phyloP scores from a whole-genome alignment of 31 red algal species.

The Asparagopsis taxiformis region DNA sequence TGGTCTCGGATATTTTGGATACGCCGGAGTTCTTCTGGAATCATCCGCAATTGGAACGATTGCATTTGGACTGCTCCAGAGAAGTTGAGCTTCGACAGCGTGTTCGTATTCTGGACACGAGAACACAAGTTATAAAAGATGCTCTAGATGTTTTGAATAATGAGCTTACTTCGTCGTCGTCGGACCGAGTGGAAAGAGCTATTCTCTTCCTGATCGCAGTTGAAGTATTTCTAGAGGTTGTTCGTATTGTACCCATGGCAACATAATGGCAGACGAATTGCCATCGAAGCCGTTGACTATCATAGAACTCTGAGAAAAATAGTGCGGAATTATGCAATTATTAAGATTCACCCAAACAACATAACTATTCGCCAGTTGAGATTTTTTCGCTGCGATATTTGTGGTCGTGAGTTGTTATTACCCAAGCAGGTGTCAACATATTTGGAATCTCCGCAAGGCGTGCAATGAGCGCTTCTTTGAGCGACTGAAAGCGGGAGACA shows the following conservation, averaged over 20 bases:
- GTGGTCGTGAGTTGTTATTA: too few species aligned
- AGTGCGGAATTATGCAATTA: too few species aligned
- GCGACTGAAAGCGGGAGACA: too few species aligned
- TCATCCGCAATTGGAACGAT: slow-evolving; percentile 67
- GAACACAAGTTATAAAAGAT: slow-evolving; percentile 88
- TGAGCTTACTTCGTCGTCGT: slow-evolving; percentile 73
- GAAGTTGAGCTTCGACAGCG: slow-evolving; percentile 83
- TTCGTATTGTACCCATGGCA: slow-evolving; percentile 11
- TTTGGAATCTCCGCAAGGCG: too few species aligned
- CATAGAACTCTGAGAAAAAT: neutral
- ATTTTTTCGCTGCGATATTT: too few species aligned
- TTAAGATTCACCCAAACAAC: too few species aligned
- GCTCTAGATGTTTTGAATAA: slow-evolving; percentile 89
- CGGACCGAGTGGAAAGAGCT: slow-evolving; percentile 81
- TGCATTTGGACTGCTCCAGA: slow-evolving; percentile 66
- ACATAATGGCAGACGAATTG: neutral
- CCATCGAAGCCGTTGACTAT: neutral
- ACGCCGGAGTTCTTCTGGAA: slow-evolving; percentile 96
- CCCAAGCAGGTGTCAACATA: too few species aligned
- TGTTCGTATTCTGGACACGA: slow-evolving; percentile 69
- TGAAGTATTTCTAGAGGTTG: slow-evolving; percentile 79
- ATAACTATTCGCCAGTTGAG: too few species aligned
- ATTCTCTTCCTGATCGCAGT: slow-evolving; percentile 94
- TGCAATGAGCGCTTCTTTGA: too few species aligned
- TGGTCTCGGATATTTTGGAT: slow-evolving; percentile 95